phyloP scores from a whole-genome alignment of 2,329 filamentous ascomycete species.

The Coniella lustricola region DNA sequence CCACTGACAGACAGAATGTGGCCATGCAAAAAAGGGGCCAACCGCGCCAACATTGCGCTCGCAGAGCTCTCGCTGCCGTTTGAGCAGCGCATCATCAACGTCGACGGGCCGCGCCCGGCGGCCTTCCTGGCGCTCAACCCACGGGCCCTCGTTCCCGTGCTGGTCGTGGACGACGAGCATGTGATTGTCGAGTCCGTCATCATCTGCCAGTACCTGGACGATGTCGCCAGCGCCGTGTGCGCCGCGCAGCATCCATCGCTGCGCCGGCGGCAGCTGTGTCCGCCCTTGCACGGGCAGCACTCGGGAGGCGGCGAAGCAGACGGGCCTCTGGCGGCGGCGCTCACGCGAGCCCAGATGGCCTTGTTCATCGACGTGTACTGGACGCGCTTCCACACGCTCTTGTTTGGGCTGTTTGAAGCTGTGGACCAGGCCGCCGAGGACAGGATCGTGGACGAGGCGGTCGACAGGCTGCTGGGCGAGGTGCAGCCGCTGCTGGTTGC shows the following conservation, averaged over 20 bases:
- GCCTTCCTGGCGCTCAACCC: slow-evolving; percentile 71
- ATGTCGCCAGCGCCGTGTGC: slow-evolving; percentile 59
- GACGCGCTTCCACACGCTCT: slow-evolving; percentile 46
- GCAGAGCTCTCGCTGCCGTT: slow-evolving; percentile 55
- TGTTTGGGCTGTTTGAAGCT: slow-evolving; percentile 36
- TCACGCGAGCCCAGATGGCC: slow-evolving; percentile 54
- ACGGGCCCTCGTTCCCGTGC: slow-evolving; percentile 62
- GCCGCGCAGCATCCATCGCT: too few relatives aligned
- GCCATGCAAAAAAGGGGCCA: slow-evolving; percentile 39
- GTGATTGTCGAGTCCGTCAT: slow-evolving; percentile 64
- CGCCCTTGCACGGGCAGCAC: too few relatives aligned
- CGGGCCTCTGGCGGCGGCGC: slow-evolving; percentile 45
- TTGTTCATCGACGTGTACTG: slow-evolving; percentile 66
- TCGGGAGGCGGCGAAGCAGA: too few relatives aligned
- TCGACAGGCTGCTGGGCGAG: slow-evolving; percentile 54
- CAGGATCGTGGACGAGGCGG: slow-evolving; percentile 38
- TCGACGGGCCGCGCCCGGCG: slow-evolving; percentile 55
- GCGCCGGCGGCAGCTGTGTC: neutral
- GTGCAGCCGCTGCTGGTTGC: slow-evolving; percentile 57
- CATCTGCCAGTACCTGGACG: slow-evolving; percentile 59
- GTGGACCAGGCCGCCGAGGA: slow-evolving; percentile 37
- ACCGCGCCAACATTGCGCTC: slow-evolving; percentile 63
- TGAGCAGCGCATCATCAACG: slow-evolving; percentile 63
- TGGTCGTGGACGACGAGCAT: slow-evolving; percentile 53
- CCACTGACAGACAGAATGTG: neutral